Evolutionary conservation across 179 eudicot species (phyloP), one percentile per base, ranked within the genome.

Genomic region (Sideroxylon spinosum): DNA sequence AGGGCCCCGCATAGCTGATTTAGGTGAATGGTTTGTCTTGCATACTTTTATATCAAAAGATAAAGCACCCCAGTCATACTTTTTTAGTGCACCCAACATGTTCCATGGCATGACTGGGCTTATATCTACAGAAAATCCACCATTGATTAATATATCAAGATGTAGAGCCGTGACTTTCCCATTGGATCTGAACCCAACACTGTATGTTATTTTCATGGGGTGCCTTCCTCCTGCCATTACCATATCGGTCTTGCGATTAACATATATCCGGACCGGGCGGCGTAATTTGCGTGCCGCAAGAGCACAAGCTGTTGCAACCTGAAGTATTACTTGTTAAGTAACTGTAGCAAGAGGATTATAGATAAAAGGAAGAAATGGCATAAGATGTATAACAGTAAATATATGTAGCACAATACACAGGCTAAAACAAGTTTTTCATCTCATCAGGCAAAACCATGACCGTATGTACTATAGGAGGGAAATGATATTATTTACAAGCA

Each of bases 161-260:
- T 89, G 95, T 63, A 94, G 79, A 46, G 97, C 98, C n/a, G 97
- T 94, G 85, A 94, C 82, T 80, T 93, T 93, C 68, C 97, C 98
- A 76, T 88, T 88, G 22, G 93, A 90, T 85, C 90, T 94, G 84
- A 93, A 94, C 64, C 98, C 98, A 66, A 93, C 92, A 29, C 75
- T 82, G 78, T 93, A 94, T 29, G 84, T 90, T 81, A 93, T 79
- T 81, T 93, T 89, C 97, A 94, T 90, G 26, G 98, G 98, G 83
- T 94, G 98, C 75, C 98, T 86, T 84, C 98, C 98, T 85, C 97
- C 98, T 44, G 92, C 87, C 87, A 88, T 87, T 79, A 93, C 87
- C 97, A 91, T 93, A 78, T 94, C 98, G 3, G 94, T 91, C 87
- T 90, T 93, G 50, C 97, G 96, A 37, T 90, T 89, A 23, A 93